phyloP scores from a whole-genome alignment of 768 basidiomycete species.

The Dioszegia crocea region DNA sequence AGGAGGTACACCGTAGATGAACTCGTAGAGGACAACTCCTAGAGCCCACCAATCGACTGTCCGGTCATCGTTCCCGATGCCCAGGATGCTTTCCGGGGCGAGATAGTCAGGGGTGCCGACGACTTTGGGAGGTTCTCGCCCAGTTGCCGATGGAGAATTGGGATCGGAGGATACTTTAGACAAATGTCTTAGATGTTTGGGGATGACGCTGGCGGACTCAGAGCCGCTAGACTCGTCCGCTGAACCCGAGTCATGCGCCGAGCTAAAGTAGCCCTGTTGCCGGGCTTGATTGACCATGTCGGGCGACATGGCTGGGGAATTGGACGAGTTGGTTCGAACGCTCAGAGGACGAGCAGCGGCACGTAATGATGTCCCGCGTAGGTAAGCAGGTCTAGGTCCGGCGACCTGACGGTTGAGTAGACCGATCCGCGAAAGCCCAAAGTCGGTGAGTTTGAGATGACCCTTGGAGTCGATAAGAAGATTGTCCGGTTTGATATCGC shows the following conservation, averaged over 20 bases:
- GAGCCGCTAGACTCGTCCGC: slow-evolving; percentile 76
- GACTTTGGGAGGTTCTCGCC: slow-evolving; percentile 79
- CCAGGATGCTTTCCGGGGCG: slow-evolving; percentile 72
- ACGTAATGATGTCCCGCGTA: slow-evolving; percentile 36
- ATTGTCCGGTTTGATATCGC: slow-evolving; percentile 97
- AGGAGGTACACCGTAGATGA: slow-evolving; percentile 91
- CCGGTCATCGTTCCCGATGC: slow-evolving; percentile 88
- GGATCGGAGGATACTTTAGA: slow-evolving; percentile 25
- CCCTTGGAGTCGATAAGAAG: slow-evolving; percentile 93
- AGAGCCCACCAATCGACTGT: slow-evolving; percentile 99
- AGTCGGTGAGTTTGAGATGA: slow-evolving; percentile 96
- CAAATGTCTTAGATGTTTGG: slow-evolving; percentile 29
- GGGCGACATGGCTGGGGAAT: slow-evolving; percentile 49
- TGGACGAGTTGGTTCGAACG: slow-evolving; percentile 29
- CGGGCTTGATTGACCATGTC: slow-evolving; percentile 22
- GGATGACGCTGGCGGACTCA: slow-evolving; percentile 54
- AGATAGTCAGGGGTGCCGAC: slow-evolving; percentile 98
- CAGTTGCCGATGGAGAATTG: slow-evolving; percentile 53
- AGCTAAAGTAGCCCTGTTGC: slow-evolving; percentile 47
- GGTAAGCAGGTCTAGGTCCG: slow-evolving; percentile 44
- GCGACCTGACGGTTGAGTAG: slow-evolving; percentile 86
- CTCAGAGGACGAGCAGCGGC: slow-evolving; percentile 54
- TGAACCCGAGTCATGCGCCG: slow-evolving; percentile 28
- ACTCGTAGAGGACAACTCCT: slow-evolving; percentile 97
- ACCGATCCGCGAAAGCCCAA: slow-evolving; percentile 94